These are phyloP conservation scores for Ascobolus immersus DNA, from an alignment of 495 filamentous ascomycete genomes.

Conservation along the genomic window DNA sequence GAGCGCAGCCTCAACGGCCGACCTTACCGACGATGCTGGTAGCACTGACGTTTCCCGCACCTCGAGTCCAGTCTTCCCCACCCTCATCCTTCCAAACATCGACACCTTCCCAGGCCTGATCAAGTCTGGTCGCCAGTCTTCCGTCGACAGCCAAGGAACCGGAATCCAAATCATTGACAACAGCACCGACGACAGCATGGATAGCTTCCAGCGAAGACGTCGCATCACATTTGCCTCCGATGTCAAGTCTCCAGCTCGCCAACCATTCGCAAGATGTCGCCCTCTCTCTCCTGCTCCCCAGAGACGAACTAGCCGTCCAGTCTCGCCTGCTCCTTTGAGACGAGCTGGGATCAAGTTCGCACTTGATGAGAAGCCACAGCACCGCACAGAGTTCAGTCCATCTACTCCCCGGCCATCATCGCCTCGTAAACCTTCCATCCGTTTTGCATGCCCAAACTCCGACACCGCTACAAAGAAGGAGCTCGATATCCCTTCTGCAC, in stretches of 20 bases:
- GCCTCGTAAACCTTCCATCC: too few species aligned
- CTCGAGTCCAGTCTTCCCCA: conserved; percentile 55
- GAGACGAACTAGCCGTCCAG: neutral
- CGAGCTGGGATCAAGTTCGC: conserved; percentile 25
- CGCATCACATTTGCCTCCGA: conserved; percentile 85
- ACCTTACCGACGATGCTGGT: conserved; percentile 76
- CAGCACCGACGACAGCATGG: conserved; percentile 20
- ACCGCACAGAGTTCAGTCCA: neutral
- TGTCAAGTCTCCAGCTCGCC: conserved; percentile 9
- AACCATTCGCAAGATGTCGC: conserved; percentile 3
- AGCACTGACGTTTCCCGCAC: conserved; percentile 67
- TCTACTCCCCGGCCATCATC: too few species aligned
- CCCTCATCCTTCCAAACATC: conserved; percentile 12
- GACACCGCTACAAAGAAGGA: neutral
- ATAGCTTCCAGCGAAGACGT: conserved; percentile 45
- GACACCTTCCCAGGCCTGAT: neutral
- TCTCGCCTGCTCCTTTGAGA: neutral
- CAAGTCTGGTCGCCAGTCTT: neutral
- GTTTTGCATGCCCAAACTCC: neutral
- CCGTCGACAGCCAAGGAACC: neutral
- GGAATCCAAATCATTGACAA: too few species aligned
- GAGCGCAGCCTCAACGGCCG: conserved; percentile 56
- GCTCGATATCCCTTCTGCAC: neutral
- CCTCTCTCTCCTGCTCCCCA: too few species aligned
- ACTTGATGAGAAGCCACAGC: neutral